These are phyloP conservation scores for Spencermartinsiella europaea DNA, from an alignment of 805 yeast species.

Conservation along the genomic window DNA sequence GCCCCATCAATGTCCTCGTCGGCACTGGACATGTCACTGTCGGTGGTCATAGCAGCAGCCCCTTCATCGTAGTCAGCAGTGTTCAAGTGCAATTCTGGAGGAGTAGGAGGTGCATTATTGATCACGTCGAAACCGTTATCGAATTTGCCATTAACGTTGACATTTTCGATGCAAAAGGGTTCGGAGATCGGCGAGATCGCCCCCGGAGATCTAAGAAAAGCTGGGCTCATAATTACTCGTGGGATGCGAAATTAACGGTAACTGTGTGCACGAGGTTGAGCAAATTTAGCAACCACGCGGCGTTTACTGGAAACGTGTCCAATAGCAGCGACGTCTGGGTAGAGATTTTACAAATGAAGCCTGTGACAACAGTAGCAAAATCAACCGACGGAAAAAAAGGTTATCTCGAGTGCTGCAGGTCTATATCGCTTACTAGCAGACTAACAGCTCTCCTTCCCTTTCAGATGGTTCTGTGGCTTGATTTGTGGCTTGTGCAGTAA, in stretches of 20 bases:
- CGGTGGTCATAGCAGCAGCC: background rate
- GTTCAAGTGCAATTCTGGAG: background rate
- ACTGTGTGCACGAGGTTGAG: no score
- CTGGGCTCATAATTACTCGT: background rate
- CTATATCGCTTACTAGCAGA: no score
- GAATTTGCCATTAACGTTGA: background rate
- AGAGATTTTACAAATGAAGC: no score
- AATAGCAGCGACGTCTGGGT: no score
- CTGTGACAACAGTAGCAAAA: no score
- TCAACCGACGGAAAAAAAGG: no score
- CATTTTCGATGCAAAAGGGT: background rate
- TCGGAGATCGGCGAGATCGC: background rate
- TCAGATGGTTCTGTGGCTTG: constrained; percentile 1
- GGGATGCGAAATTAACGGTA: no score
- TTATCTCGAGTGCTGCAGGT: no score
- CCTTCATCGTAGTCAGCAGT: background rate
- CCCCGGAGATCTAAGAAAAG: background rate
- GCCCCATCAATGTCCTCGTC: background rate
- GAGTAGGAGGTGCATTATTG: background rate
- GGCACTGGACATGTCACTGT: background rate
- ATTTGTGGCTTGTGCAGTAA: background rate
- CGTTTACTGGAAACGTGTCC: no score
- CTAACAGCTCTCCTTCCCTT: background rate
- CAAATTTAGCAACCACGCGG: no score
- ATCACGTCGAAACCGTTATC: background rate